phyloP scores from a whole-genome alignment of 331 rosid genomes.

The Quercus tomentella region DNA sequence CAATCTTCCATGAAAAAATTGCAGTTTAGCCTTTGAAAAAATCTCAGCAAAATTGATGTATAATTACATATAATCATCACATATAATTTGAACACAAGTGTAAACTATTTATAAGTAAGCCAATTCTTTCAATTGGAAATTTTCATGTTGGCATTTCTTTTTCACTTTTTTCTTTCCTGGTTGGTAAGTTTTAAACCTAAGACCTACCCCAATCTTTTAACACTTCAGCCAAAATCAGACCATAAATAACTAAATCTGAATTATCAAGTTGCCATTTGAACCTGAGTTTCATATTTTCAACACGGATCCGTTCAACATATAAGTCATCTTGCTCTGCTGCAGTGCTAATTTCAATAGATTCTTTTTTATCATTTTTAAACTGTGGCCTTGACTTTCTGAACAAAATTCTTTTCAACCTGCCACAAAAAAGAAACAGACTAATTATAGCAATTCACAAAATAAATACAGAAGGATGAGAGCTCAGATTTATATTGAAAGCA shows the following conservation, averaged over 20 bases:
- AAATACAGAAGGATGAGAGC: constrained; percentile 2
- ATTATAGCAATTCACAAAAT: not conserved
- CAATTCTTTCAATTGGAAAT: no score
- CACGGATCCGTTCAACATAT: constrained; percentile 75
- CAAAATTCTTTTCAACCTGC: constrained; percentile 63
- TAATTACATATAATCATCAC: no score
- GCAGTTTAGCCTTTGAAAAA: no score
- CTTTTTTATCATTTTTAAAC: constrained; percentile 36
- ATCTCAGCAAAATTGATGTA: no score
- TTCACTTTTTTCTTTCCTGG: no score
- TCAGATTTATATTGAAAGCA: not conserved
- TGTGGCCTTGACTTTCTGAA: constrained; percentile 35
- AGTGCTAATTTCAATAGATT: constrained; percentile 32
- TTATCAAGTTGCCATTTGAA: constrained; percentile 3
- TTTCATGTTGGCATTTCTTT: no score
- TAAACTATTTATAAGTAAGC: no score
- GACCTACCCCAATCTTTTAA: no score
- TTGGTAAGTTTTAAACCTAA: no score
- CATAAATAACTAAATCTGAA: not conserved
- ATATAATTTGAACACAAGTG: no score
- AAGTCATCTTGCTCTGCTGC: constrained; percentile 42
- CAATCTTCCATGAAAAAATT: no score
- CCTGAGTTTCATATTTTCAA: constrained; percentile 86
- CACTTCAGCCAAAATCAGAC: no score
- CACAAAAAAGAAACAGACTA: not conserved